Conservation (phyloP, 2,329 filamentous ascomycete genomes). For the Monilinia laxa region DNA sequence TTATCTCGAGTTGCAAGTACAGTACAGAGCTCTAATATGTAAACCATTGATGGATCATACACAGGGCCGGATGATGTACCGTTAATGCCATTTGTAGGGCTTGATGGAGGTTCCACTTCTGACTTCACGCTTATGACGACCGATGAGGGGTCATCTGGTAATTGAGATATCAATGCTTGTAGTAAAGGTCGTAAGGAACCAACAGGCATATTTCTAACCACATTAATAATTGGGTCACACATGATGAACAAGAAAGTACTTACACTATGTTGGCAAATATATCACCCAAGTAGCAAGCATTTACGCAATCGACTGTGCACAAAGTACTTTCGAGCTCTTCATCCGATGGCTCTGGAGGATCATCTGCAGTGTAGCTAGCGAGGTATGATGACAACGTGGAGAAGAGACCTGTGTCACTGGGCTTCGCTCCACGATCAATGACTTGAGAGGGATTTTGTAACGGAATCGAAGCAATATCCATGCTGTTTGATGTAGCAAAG, state of each 20-base stretch:
- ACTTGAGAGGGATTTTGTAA: constrained; percentile 89
- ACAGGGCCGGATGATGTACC: constrained; percentile 54
- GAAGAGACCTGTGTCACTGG: constrained; percentile 80
- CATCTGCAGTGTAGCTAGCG: constrained; percentile 97
- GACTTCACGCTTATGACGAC: constrained; percentile 87
- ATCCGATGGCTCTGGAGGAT: constrained; percentile 94
- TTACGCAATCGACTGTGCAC: constrained; percentile 91
- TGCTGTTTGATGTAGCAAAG: constrained; percentile 52
- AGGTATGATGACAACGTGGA: constrained; percentile 95
- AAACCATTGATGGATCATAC: constrained; percentile 86
- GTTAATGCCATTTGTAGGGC: constrained; percentile 59
- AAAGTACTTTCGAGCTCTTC: constrained; percentile 96
- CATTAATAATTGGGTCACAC: constrained; percentile 25
- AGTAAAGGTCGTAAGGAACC: constrained; percentile 62
- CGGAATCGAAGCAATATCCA: constrained; percentile 79
- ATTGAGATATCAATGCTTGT: constrained; percentile 70
- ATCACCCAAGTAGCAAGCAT: constrained; percentile 79
- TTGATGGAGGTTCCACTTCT: constrained; percentile 65
- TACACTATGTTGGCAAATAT: constrained; percentile 82
- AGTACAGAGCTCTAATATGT: constrained; percentile 88
- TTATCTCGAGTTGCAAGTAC: constrained; percentile 74
- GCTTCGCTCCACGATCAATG: constrained; percentile 80
- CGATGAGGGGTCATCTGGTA: constrained; percentile 82
- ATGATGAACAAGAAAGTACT: constrained; percentile 40
- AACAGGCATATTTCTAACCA: constrained; percentile 58